Conservation (phyloP, 192 early-diverging fungal genomes). For the Coemansia sp. region DNA sequence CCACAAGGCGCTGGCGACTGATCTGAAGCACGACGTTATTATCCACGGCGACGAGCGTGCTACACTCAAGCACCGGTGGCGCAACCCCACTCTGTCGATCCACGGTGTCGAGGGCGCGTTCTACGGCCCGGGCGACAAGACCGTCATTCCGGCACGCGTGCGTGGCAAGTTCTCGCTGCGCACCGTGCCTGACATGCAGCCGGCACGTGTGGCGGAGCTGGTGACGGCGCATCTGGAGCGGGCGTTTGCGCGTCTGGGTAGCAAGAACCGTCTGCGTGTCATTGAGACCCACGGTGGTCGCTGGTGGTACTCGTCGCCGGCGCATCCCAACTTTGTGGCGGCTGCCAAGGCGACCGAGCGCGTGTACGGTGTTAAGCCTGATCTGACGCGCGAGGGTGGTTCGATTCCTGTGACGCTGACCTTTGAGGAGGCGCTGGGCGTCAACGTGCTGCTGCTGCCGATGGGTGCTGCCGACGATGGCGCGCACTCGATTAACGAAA, state of each 20-base stretch:
- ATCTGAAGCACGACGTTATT: constrained; percentile 73
- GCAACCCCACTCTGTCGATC: constrained; percentile 91
- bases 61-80: constrained; percentile 89
- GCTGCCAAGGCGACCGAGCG: constrained; percentile 86
- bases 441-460: constrained; percentile 89
- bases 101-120: constrained; percentile 99
- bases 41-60: constrained; percentile 74
- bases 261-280: constrained; percentile 80
- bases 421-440: constrained; percentile 92
- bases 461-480: constrained; percentile 95
- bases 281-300: constrained; percentile 80
- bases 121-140: constrained; percentile 90
- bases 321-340: constrained; percentile 93
- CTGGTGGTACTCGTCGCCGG: constrained; percentile 85
- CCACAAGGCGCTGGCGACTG: constrained; percentile 53
- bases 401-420: constrained; percentile 97
- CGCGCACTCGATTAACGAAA: constrained; percentile 98
- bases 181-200: constrained; percentile 91
- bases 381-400: constrained; percentile 96
- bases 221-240: constrained; percentile 69
- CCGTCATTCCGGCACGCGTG: constrained; percentile 93
- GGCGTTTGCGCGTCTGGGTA: constrained; percentile 88
- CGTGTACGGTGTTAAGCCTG: constrained; percentile 89
- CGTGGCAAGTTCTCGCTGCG: constrained; percentile 98
- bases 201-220: constrained; percentile 67